phyloP scores from a whole-genome alignment of 2,329 filamentous ascomycete species.

The Epichloe uncinata region DNA sequence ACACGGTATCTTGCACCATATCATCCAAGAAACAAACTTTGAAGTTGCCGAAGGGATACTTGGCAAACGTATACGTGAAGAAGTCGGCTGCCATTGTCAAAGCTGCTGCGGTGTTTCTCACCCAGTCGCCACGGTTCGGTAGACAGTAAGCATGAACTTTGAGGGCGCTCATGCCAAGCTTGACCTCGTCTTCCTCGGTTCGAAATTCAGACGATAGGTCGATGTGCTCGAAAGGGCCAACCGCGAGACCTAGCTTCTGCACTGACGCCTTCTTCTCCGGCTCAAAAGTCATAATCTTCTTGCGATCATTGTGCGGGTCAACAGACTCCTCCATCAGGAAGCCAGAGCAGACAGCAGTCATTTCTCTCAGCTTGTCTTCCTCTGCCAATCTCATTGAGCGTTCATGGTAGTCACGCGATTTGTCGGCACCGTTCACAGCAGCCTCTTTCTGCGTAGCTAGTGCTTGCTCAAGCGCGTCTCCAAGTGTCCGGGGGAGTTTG shows the following conservation, averaged over 20 bases:
- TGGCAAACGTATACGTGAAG: slow-evolving; percentile 76
- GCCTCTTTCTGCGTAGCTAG: slow-evolving; percentile 27
- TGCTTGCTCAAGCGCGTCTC: slow-evolving; percentile 52
- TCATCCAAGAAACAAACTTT: slow-evolving; percentile 94
- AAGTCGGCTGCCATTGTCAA: slow-evolving; percentile 81
- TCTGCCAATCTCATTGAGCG: slow-evolving; percentile 39
- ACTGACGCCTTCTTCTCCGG: slow-evolving; percentile 64
- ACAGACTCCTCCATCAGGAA: slow-evolving; percentile 72
- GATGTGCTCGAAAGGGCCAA: slow-evolving; percentile 90
- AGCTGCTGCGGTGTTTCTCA: slow-evolving; percentile 76
- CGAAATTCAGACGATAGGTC: slow-evolving; percentile 76
- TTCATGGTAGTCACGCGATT: slow-evolving; percentile 28
- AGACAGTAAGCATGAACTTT: slow-evolving; percentile 87
- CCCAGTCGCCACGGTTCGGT: slow-evolving; percentile 66
- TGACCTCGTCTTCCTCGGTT: slow-evolving; percentile 82
- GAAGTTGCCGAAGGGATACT: slow-evolving; percentile 85
- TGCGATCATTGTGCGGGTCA: slow-evolving; percentile 62
- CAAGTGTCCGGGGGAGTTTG: slow-evolving; percentile 71
- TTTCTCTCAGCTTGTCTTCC: slow-evolving; percentile 77
- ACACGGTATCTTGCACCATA: slow-evolving; percentile 57
- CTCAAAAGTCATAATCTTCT: slow-evolving; percentile 80
- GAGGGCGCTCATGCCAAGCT: slow-evolving; percentile 75
- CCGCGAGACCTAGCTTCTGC: slow-evolving; percentile 82
- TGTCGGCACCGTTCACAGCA: slow-evolving; percentile 17
- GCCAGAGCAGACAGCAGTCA: slow-evolving; percentile 84